Conservation (phyloP, 139 green algal genomes). For the Desmodesmus armatus region DNA sequence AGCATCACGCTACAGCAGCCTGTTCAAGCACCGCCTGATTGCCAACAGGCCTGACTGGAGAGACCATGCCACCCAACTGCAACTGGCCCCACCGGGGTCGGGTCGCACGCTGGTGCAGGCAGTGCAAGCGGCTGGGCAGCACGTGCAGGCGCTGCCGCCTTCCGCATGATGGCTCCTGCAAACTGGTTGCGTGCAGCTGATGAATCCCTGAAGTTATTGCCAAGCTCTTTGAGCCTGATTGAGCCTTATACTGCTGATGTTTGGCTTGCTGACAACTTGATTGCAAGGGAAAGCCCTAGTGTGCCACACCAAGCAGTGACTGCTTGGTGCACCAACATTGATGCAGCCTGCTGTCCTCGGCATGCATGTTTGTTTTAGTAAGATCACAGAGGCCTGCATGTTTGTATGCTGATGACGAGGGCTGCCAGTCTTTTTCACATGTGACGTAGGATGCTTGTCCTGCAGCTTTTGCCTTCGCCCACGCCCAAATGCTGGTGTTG, state of each 20-base stretch:
- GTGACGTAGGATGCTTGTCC: no score
- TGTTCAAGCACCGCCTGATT: slow-evolving; percentile 42
- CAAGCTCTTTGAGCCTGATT: no score
- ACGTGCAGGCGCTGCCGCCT: background rate
- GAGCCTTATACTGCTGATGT: background rate
- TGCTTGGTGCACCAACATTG: background rate
- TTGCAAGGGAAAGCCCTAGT: background rate
- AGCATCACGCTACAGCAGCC: slow-evolving; percentile 13
- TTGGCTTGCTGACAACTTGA: background rate
- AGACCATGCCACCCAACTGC: slow-evolving; percentile 16
- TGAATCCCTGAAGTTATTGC: no score
- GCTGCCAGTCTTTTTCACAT: no score
- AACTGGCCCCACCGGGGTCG: background rate
- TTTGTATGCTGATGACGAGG: no score
- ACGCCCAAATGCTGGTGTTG: no score
- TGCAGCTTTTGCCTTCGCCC: no score
- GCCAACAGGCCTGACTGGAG: slow-evolving; percentile 24
- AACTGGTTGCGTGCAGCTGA: background rate
- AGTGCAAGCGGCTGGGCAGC: background rate
- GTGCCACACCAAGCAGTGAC: background rate
- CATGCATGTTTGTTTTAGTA: no score
- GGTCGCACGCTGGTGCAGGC: background rate
- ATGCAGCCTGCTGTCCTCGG: no score
- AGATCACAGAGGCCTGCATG: no score
- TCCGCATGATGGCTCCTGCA: background rate